These are phyloP conservation scores for Exutisphaerella laricina DNA, from an alignment of 2,329 filamentous ascomycete species.

Conservation along the genomic window DNA sequence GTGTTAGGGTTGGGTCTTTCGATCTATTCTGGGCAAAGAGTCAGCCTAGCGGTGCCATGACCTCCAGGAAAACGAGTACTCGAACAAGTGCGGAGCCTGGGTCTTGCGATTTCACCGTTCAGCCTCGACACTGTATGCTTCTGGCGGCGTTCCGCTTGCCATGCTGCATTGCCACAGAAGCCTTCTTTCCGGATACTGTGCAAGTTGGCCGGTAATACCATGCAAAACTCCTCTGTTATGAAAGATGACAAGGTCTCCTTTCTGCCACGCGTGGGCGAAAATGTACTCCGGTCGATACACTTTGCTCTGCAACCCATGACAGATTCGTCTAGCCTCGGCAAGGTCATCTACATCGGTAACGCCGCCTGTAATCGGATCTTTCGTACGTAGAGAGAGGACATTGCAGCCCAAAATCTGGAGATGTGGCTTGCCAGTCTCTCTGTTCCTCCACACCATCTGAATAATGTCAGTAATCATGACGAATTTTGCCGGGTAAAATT, in stretches of 20 bases:
- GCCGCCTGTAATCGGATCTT: slow-evolving; percentile 18
- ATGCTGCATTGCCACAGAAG: slow-evolving; percentile 30
- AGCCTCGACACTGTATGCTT: no score
- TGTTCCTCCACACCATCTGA: slow-evolving; percentile 12
- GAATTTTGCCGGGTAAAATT: neutral
- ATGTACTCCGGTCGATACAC: slow-evolving; percentile 28
- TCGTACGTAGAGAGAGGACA: slow-evolving; percentile 21
- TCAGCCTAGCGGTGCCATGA: no score
- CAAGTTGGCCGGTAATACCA: slow-evolving; percentile 30
- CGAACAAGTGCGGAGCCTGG: no score
- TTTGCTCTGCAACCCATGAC: slow-evolving; percentile 26
- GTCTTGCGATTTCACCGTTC: no score
- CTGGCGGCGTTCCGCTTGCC: slow-evolving; percentile 8
- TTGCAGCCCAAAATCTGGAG: slow-evolving; percentile 28
- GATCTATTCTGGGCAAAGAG: no score
- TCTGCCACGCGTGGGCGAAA: slow-evolving; percentile 32
- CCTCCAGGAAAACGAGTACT: no score
- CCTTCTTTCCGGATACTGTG: slow-evolving; percentile 18
- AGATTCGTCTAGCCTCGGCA: slow-evolving; percentile 24
- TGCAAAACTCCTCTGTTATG: slow-evolving; percentile 34
- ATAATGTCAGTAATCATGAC: neutral
- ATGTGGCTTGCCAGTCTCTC: slow-evolving; percentile 14
- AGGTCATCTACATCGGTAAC: slow-evolving; percentile 20
- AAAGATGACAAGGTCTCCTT: slow-evolving; percentile 32
- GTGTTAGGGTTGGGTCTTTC: no score